Evolutionary conservation across 345 rosid genomes (phyloP), one percentile per base, ranked within the genome.

Genomic region (Hibiscus mutabilis): DNA sequence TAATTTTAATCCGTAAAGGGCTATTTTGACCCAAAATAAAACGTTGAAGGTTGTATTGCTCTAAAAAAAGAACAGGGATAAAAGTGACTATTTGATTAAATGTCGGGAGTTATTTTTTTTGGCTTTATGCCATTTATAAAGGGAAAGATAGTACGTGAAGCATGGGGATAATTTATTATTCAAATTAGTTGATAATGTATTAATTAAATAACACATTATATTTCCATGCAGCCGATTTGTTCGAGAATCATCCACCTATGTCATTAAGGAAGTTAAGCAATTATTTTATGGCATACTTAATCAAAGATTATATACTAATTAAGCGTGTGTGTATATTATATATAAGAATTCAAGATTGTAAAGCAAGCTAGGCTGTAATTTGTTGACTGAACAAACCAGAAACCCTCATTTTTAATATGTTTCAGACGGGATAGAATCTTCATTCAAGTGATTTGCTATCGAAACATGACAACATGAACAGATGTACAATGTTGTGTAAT

Each of bases 391-490:
- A 19, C 33, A 16, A 19, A 66, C 61, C 60, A 5, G 31, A 19
- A 37, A 10, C 18, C 57, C 57, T 51, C 42, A 4, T 24, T 52
- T 49, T 60, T 47, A 67, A 37, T 46, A 19, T 66, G 57, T 47
- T 47, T 47, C 47, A 57, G 47, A 47, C 7, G 21, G 31, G 65
- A 71, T 56, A 67, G 73, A 75, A 79, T 77, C 77, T 70, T 47
- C 57, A 16, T 19, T 12, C 3, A 42, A 15, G 52, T 70, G 78
- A 79, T 75, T 77, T 79, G 83, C 55, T 57, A 35, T 24, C 37
- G 21, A 24, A 69, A 77, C 60, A 76, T 75, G 83, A 77, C 78
- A 75, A 79, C 53, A 14, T 47, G 55, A 74, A 75, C 75, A 65
- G 73, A 77, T 74, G 68, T 74, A 68, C 76, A 62, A 16, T 75